Percentiles rank a stretch among this genome's conserved stretches.
Conservation (phyloP, 2,329 filamentous ascomycete species). For the Escovopsis sp. region DNA sequence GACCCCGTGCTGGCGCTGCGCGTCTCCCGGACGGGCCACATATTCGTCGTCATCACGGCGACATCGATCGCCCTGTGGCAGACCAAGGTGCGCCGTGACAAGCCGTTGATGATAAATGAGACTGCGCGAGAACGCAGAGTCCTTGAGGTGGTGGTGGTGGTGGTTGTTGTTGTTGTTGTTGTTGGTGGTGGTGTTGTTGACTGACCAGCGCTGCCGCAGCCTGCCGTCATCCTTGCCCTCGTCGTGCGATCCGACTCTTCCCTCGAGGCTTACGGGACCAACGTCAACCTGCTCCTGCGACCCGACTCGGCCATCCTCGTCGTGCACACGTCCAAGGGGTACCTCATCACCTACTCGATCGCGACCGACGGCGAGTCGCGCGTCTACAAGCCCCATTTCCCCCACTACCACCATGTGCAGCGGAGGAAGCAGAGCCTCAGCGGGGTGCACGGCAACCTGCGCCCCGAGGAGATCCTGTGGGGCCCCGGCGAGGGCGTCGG, state of each 20-base stretch:
- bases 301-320: conserved; percentile 89
- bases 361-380: conserved; percentile 68
- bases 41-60: conserved; percentile 75
- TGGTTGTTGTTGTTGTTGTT: too few species aligned
- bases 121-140: too few species aligned
- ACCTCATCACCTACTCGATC: conserved; percentile 86
- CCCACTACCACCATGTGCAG: conserved; percentile 49
- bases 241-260: conserved; percentile 72
- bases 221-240: conserved; percentile 74
- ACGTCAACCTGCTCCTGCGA: conserved; percentile 69
- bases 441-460: conserved; percentile 37
- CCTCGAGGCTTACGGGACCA: conserved; percentile 68
- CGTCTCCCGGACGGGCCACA: conserved; percentile 63
- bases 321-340: conserved; percentile 72
- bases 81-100: conserved; percentile 52
- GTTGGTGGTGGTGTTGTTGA: too few species aligned
- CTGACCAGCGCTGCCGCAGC: conserved; percentile 32
- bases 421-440: conserved; percentile 46
- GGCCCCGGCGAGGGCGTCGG: conserved; percentile 72
- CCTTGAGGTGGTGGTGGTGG: too few species aligned
- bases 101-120: too few species aligned
- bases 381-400: conserved; percentile 75
- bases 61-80: conserved; percentile 93
- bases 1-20: conserved; percentile 61
- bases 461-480: conserved; percentile 49